Evolutionary conservation across 1,284 basidiomycete genomes (phyloP), one percentile per base, ranked within the genome.

Genomic region (Pseudozyma thailandica): DNA sequence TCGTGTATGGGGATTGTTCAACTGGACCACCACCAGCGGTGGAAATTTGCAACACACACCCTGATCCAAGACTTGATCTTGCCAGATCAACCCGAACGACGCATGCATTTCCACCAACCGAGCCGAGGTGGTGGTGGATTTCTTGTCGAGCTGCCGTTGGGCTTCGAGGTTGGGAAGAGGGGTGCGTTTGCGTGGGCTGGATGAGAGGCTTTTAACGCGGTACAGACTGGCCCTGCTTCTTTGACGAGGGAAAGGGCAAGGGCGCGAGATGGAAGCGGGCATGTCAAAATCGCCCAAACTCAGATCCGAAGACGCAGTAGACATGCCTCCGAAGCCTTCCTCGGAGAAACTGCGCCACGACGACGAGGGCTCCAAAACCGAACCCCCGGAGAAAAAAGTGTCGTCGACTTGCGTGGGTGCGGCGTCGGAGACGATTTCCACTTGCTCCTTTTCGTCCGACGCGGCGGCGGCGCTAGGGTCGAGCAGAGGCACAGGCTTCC

Each of bases 281-380:
- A 64, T 28, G 3, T 62, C 42, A 9, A 68, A 55, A 16, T 68
- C 48, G 25, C 47, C 33, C 33, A 74, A 27, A 6, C 49, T 43
- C 3, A 72, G 53, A 2, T 64, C 60, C 7, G 45, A 51, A 3
- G 52, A 56, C 0, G 64, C 64, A 13, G 55, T 66, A 9, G 50
- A 55, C 48, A 62, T 62, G 4, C 15, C 43, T 4, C 56, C 56
- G 30, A 72, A 72, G 0, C 64, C 70, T 60, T 63, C 53, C 30
- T 68, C 57, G 2, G 64, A 64, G 21, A 68, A 72, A 1, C 55
- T 56, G 1, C 57, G 48, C 70, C 70, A 72, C 1, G 60, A 59
- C 0, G 52, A n/a, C 5, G 56, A 57, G 8, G 60, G 61, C 35
- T 71, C 53, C 23, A 71, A 28, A 1, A 13, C 30, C 1, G 64